Percentiles rank a stretch among this genome's conserved stretches.
Evolutionary conservation across 192 early-diverging fungal genomes (phyloP).

Genomic region (Backusella sp.): DNA sequence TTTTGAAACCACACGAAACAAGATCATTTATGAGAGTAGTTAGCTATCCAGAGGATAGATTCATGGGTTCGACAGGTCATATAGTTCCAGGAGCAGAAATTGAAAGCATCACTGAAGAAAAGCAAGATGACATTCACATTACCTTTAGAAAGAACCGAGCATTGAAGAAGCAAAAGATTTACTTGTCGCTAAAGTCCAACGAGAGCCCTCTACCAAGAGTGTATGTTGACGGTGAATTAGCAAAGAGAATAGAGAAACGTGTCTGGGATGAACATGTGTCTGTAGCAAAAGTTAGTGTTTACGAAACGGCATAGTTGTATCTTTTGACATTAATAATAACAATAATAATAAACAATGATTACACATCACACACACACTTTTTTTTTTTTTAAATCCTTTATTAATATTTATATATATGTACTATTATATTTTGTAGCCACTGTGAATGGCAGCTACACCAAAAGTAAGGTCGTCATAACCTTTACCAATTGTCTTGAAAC

Average conservation of each 20-base stretch:
- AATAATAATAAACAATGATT: background rate
- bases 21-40: slow-evolving; percentile 13
- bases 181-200: background rate
- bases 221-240: background rate
- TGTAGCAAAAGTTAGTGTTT: slow-evolving; percentile 9
- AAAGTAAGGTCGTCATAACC: slow-evolving; percentile 96
- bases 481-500: slow-evolving; percentile 85
- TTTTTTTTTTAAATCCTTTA: background rate
- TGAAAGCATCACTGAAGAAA: slow-evolving; percentile 9
- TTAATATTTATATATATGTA: background rate
- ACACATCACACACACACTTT: background rate
- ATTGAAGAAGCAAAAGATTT: background rate
- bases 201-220: background rate
- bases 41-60: background rate
- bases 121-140: background rate
- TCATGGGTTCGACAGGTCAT: slow-evolving; percentile 31
- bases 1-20: slow-evolving; percentile 20
- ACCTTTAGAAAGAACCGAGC: background rate
- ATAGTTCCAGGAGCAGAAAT: slow-evolving; percentile 30
- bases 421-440: slow-evolving; percentile 82
- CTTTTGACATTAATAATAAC: background rate
- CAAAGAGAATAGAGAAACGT: background rate
- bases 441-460: slow-evolving; percentile 95
- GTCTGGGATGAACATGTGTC: slow-evolving; percentile 5
- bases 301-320: background rate